These are phyloP conservation scores for Ceratobasidium sp. DNA, from an alignment of 1,284 basidiomycete genomes.

Conservation along the genomic window DNA sequence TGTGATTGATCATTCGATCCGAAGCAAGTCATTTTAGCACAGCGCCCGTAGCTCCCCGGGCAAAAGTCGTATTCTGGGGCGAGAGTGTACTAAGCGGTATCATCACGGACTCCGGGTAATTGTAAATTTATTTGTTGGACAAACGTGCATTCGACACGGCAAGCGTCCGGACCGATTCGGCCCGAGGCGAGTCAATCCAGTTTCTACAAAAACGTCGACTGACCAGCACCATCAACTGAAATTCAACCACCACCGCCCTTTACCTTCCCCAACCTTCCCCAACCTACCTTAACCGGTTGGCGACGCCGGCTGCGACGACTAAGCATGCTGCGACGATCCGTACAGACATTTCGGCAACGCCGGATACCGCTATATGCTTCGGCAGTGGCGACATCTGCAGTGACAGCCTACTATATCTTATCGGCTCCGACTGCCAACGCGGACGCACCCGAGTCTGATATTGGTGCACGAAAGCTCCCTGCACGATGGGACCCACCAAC, in stretches of 20 bases:
- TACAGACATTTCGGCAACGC: constrained; percentile 28
- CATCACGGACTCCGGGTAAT: not conserved
- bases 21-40: not conserved
- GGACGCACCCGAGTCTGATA: constrained; percentile 26
- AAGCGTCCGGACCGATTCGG: constrained; percentile 17
- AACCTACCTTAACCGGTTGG: not conserved
- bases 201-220: constrained; percentile 40
- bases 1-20: no score
- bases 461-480: constrained; percentile 33
- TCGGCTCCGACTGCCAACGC: constrained; percentile 39
- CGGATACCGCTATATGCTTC: constrained; percentile 18
- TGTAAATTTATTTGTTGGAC: constrained; percentile 15
- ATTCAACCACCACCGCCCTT: constrained; percentile 18
- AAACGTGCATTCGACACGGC: constrained; percentile 33
- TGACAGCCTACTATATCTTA: constrained; percentile 33
- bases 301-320: not conserved
- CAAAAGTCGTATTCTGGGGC: constrained; percentile 20
- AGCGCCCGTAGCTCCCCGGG: constrained; percentile 2
- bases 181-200: constrained; percentile 30
- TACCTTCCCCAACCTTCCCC: no score
- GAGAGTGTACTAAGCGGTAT: not conserved
- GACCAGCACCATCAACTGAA: not conserved
- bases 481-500: constrained; percentile 42
- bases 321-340: constrained; percentile 40
- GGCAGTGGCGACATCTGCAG: constrained; percentile 25